Conservation (phyloP, 2,329 filamentous ascomycete species). For the Fusarium zealandicum region DNA sequence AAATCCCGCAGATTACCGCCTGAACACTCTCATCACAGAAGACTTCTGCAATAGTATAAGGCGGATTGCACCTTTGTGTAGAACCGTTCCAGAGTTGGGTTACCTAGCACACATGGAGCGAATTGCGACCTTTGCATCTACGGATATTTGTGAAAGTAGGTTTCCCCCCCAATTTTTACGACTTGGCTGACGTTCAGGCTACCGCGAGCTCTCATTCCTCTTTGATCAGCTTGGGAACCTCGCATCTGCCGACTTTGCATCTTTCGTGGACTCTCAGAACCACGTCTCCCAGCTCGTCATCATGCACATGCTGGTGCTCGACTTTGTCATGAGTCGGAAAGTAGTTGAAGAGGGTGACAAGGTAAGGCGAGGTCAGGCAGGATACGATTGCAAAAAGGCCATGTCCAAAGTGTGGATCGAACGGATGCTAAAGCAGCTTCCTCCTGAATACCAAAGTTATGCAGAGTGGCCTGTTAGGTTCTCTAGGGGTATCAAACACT, state of each 20-base stretch:
- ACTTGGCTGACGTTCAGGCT: constrained; percentile 32
- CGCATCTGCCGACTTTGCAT: constrained; percentile 42
- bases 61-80: constrained; percentile 42
- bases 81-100: constrained; percentile 42
- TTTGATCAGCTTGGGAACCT: constrained; percentile 43
- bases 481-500: constrained; percentile 31
- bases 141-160: constrained; percentile 43
- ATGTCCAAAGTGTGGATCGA: constrained; percentile 51
- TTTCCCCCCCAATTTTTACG: too few species aligned
- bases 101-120: constrained; percentile 45
- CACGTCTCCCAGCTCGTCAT: constrained; percentile 46
- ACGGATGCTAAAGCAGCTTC: constrained; percentile 45
- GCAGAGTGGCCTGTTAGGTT: constrained; percentile 45
- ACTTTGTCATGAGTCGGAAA: constrained; percentile 42
- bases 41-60: constrained; percentile 43
- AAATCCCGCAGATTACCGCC: constrained; percentile 9
- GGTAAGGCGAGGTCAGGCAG: constrained; percentile 12
- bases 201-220: constrained; percentile 37
- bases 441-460: constrained; percentile 43
- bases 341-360: constrained; percentile 12
- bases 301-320: constrained; percentile 48
- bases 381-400: constrained; percentile 33
- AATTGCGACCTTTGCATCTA: constrained; percentile 37
- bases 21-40: constrained; percentile 32
- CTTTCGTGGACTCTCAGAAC: constrained; percentile 44